Percentiles rank a stretch among this genome's conserved stretches.
phyloP scores from a whole-genome alignment of 2,329 filamentous ascomycete genomes.

The Waltergamsia citrina region DNA sequence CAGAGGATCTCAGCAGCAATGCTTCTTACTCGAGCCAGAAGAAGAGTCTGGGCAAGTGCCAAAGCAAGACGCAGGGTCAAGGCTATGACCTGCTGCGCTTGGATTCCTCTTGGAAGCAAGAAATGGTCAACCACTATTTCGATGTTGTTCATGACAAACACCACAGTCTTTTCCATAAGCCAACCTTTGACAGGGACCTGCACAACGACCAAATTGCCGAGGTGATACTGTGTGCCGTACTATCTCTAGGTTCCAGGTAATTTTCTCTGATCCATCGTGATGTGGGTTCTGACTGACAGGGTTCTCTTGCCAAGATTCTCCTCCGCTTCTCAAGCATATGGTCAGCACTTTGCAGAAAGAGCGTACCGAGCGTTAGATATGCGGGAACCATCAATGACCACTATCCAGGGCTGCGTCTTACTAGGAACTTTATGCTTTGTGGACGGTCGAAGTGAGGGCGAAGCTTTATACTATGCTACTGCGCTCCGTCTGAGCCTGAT shows the following conservation, averaged over 20 bases:
- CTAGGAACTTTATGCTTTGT: constrained; percentile 4
- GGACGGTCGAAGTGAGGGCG: constrained; percentile 1
- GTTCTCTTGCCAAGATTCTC: background rate
- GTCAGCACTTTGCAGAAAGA: constrained; percentile 1
- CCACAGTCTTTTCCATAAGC: constrained; percentile 6
- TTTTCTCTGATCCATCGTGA: background rate
- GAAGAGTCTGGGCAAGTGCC: no score
- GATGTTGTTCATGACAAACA: constrained; percentile 6
- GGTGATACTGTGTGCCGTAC: constrained; percentile 2
- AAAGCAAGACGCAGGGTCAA: no score
- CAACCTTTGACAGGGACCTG: constrained; percentile 2
- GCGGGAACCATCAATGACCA: constrained; percentile 2
- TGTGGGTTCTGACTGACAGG: background rate
- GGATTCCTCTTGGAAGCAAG: background rate
- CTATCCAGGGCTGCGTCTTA: constrained; percentile 5
- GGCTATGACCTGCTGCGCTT: background rate
- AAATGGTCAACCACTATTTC: constrained; percentile 5
- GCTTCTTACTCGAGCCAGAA: background rate
- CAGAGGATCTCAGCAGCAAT: constrained; percentile 1
- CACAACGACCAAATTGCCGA: background rate
- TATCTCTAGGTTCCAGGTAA: constrained; percentile 5
- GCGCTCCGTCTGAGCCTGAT: constrained; percentile 3
- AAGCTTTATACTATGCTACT: constrained; percentile 4
- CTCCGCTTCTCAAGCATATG: background rate
- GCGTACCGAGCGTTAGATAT: constrained; percentile 3